Percentiles rank a stretch among this genome's conserved stretches.
Evolutionary conservation across 73 alveolate species (phyloP).

Genomic region (Breviolum minutum): DNA sequence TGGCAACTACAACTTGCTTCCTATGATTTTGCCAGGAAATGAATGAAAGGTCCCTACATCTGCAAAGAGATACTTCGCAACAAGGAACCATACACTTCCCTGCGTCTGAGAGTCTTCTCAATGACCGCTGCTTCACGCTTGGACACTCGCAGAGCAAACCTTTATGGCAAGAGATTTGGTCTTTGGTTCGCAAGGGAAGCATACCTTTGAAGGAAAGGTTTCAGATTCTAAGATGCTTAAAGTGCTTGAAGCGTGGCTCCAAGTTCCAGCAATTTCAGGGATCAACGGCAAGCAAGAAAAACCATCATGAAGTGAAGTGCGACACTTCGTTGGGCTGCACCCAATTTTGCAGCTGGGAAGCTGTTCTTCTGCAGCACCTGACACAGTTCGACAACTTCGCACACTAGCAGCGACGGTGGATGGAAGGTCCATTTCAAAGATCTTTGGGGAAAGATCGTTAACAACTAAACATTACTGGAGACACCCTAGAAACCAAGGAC

Average conservation of each 20-base stretch:
- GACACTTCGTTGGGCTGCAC: background rate
- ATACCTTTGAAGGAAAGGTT: too few relatives aligned
- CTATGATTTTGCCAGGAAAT: too few relatives aligned
- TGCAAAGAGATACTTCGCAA: too few relatives aligned
- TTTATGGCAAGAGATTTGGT: background rate
- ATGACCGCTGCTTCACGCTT: conserved; percentile 80
- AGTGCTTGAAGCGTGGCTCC: too few relatives aligned
- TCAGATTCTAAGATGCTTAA: too few relatives aligned
- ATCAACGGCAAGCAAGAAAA: too few relatives aligned
- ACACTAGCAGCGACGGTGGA: background rate
- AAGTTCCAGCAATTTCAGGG: too few relatives aligned
- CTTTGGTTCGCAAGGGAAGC: background rate
- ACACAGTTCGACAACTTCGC: background rate
- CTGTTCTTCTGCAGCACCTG: conserved; percentile 19
- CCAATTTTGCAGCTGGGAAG: background rate
- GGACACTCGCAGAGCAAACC: conserved; percentile 65
- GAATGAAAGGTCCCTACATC: too few relatives aligned
- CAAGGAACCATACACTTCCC: too few relatives aligned
- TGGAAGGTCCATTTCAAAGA: background rate
- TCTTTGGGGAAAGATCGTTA: too few relatives aligned
- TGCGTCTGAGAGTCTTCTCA: conserved; percentile 39
- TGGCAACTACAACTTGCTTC: background rate
- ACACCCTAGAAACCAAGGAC: too few relatives aligned
- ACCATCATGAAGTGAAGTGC: background rate
- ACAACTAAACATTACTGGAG: too few relatives aligned